These are phyloP conservation scores for Skeletonema menzelii DNA, from an alignment of 108 stramenopile species.

Conservation along the genomic window DNA sequence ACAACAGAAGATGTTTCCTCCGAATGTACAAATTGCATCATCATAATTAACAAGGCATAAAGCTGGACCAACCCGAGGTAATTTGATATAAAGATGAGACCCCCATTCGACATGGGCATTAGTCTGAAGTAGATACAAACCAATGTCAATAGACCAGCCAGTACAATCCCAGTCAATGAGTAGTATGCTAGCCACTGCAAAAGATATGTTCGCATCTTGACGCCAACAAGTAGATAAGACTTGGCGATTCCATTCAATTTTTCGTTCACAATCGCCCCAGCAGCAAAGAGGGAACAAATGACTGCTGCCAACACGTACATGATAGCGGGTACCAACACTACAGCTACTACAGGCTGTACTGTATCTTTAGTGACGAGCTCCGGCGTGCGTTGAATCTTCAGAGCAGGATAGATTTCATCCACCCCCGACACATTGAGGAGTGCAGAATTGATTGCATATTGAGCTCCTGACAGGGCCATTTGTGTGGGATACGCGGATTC, in stretches of 20 bases:
- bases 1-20: conserved; percentile 27
- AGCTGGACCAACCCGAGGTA: conserved; percentile 33
- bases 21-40: conserved; percentile 16
- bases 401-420: neutral
- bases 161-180: conserved; percentile 7
- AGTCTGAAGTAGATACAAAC: conserved; percentile 32
- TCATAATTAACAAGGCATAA: neutral
- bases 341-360: conserved; percentile 3
- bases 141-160: conserved; percentile 27
- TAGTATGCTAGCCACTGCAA: conserved; percentile 30
- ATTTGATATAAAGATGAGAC: conserved; percentile 35
- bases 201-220: conserved; percentile 31
- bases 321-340: conserved; percentile 10
- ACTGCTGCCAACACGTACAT: conserved; percentile 24
- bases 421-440: conserved; percentile 5
- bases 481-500: conserved; percentile 12
- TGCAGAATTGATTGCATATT: conserved; percentile 28
- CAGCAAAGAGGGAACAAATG: conserved; percentile 14
- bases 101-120: conserved; percentile 22
- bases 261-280: conserved; percentile 28
- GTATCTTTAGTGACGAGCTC: neutral
- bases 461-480: conserved; percentile 25
- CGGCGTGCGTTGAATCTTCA: neutral
- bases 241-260: conserved; percentile 30
- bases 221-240: conserved; percentile 30